Base-by-base conservation (phyloP, 2,329 filamentous ascomycete genomes). In the Fusarium brevicatenulatum region DNA sequence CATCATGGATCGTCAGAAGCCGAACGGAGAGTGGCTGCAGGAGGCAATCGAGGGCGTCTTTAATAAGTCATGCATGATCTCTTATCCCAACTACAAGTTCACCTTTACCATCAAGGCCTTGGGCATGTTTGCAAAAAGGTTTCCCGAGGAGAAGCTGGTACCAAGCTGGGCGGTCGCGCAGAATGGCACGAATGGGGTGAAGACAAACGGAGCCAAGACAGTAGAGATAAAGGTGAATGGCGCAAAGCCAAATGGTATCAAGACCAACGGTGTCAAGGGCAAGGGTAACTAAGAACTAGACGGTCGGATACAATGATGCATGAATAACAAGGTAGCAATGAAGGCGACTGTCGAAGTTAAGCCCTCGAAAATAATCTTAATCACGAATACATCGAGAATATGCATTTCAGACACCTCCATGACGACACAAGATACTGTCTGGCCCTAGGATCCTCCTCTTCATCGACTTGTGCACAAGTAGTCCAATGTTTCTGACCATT, bases 21-120 rank as follows among this genome's bases (percentile, higher is more conserved):
- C 86, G 6, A 97, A 97, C 79, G 96, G 96, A 39, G 95, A 98
- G 84, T 99, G 96, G 96, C 81, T 93, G 74, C 95, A 98, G 80
- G 96, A 98, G 82, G 92, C 93, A 2, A 98, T 99, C 77, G 96
- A 99, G 82, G 96, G 96, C 5, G 96, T 99, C 16, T 99, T 99
- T 84, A 99, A 99, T 84, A 97, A 98, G 86, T 96, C 92, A 78
- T 98, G 95, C 86, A 98, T 98, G 94, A 99, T 99, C 74, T 96
- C 94, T 2, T 99, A 99, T 80, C 95, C 95, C 47, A 99, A 99
- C 86, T 99, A 99, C 87, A 99, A 98, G 85, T 96, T 97, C 81
- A 93, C 92, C 66, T 99, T 98, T 83, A 91, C 95, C 2, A 93
- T 98, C 80, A 97, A 97, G 84, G 96, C 96, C 4, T 82, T 99